phyloP scores from a whole-genome alignment of 2,329 filamentous ascomycete genomes.

The Cordyceps pruinosa region DNA sequence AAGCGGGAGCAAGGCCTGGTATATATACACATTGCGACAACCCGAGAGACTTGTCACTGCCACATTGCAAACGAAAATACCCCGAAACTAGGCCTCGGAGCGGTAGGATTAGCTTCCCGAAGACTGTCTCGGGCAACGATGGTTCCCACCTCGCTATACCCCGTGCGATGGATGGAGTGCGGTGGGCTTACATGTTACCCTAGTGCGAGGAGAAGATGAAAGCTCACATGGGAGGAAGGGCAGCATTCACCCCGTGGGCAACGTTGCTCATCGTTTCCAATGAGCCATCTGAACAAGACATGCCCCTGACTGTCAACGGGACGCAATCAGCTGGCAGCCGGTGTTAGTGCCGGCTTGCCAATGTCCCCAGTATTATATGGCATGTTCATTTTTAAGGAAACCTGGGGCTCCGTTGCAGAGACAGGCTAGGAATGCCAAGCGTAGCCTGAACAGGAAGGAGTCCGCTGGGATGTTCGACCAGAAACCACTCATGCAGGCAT shows the following conservation, averaged over 20 bases:
- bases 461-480: neutral
- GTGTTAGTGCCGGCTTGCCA: neutral
- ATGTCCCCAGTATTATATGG: neutral
- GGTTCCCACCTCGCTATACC: neutral
- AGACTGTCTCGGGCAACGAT: neutral
- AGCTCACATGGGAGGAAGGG: neutral
- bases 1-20: neutral
- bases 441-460: conserved; percentile 3
- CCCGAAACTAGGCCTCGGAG: neutral
- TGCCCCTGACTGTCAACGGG: neutral
- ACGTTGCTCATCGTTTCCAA: conserved; percentile 1
- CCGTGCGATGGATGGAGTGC: neutral
- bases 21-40: neutral
- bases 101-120: neutral
- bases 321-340: neutral
- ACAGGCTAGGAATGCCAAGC: neutral
- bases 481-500: neutral
- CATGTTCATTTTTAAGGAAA: neutral
- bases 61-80: neutral
- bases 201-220: neutral
- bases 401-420: neutral
- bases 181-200: neutral
- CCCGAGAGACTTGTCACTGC: neutral
- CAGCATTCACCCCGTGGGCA: neutral
- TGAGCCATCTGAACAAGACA: neutral